phyloP scores from a whole-genome alignment of 139 green algal genomes.

The Coccomyxa sp. region DNA sequence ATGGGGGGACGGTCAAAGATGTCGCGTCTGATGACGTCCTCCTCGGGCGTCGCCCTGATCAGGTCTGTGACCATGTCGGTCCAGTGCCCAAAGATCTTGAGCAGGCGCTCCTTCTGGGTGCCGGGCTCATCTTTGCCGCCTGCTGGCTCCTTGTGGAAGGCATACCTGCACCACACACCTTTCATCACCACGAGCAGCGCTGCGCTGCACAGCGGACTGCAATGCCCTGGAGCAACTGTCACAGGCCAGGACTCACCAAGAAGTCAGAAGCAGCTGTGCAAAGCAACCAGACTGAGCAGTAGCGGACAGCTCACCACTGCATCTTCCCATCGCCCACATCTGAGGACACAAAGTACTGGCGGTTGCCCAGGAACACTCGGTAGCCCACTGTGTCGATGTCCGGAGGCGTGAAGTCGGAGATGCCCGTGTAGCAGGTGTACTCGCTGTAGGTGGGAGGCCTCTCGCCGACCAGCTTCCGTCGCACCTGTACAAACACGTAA shows the following conservation, averaged over 20 bases:
- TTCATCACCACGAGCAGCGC: background rate
- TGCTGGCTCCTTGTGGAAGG: constrained; percentile 88
- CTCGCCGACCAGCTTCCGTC: constrained; percentile 65
- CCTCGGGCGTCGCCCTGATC: constrained; percentile 86
- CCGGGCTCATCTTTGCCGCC: constrained; percentile 48
- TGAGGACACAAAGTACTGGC: constrained; percentile 95
- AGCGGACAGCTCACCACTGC: too few species aligned
- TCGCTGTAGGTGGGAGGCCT: constrained; percentile 64
- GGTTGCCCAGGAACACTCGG: constrained; percentile 94
- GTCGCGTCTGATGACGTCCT: constrained; percentile 89
- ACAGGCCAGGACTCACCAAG: background rate
- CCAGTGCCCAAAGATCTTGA: constrained; percentile 91
- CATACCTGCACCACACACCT: constrained; percentile 58
- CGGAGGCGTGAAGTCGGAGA: constrained; percentile 85
- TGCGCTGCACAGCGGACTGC: background rate
- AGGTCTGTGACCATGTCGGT: constrained; percentile 68
- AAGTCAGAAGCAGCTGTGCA: background rate
- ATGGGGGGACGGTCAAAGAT: constrained; percentile 82
- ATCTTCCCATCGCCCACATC: constrained; percentile 96
- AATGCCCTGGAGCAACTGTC: background rate
- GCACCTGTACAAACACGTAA: constrained; percentile 34
- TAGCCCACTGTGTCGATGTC: constrained; percentile 87
- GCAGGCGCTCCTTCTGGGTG: constrained; percentile 69
- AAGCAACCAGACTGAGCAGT: too few species aligned
- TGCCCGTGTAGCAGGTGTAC: constrained; percentile 94